These are phyloP conservation scores for Populus tremula DNA, from an alignment of 345 rosid genomes.

Conservation along the genomic window DNA sequence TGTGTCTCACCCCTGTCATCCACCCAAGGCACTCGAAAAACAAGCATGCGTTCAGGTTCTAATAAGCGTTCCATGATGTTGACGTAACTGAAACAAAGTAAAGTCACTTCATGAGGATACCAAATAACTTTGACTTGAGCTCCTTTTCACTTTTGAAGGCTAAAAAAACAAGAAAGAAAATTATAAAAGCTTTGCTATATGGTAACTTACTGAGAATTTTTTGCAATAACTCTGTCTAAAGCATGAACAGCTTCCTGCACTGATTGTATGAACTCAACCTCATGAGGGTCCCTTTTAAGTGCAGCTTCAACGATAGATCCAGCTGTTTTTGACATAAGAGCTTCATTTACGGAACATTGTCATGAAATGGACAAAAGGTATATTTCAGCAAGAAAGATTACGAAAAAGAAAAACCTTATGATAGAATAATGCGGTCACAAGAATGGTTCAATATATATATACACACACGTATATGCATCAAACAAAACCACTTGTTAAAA, in stretches of 20 bases:
- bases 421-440: slow-evolving; percentile 8
- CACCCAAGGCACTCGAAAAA: slow-evolving; percentile 95
- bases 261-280: slow-evolving; percentile 85
- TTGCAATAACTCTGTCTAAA: slow-evolving; percentile 96
- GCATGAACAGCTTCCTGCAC: slow-evolving; percentile 97
- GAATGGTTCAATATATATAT: neutral
- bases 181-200: slow-evolving; percentile 7
- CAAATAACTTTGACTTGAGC: slow-evolving; percentile 9
- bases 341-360: slow-evolving; percentile 51
- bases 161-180: neutral
- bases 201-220: slow-evolving; percentile 85
- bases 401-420: slow-evolving; percentile 1
- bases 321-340: slow-evolving; percentile 98
- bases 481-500: neutral
- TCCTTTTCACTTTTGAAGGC: slow-evolving; percentile 15
- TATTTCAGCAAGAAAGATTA: neutral
- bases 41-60: slow-evolving; percentile 91
- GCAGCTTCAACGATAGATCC: slow-evolving; percentile 93
- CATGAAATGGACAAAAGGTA: slow-evolving; percentile 2
- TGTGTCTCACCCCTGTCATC: slow-evolving; percentile 99
- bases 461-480: neutral
- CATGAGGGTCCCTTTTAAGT: slow-evolving; percentile 91
- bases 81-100: slow-evolving; percentile 65
- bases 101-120: slow-evolving; percentile 18
- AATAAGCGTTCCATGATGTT: slow-evolving; percentile 89